Percentiles rank a stretch among this genome's conserved stretches.
Conservation (phyloP, 1,284 basidiomycete genomes). For the Pisolithus thermaeus region DNA sequence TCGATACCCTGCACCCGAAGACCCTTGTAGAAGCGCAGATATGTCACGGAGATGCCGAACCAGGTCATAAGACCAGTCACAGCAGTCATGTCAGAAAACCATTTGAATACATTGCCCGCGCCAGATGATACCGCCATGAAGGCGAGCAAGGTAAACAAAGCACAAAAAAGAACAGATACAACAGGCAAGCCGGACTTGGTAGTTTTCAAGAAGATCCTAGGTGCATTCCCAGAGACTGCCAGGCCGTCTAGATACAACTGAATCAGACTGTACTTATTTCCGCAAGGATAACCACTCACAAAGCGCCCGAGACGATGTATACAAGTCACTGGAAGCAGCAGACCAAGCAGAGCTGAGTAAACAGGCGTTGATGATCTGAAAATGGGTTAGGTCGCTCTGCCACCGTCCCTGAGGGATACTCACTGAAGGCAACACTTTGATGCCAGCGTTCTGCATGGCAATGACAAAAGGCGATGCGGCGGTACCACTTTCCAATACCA, state of each 20-base stretch:
- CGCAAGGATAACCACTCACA: constrained; percentile 42
- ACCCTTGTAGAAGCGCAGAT: constrained; percentile 75
- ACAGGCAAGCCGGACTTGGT: constrained; percentile 73
- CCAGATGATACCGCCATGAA: constrained; percentile 64
- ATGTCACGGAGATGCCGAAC: constrained; percentile 79
- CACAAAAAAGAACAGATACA: constrained; percentile 60
- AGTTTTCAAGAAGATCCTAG: constrained; percentile 64
- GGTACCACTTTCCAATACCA: constrained; percentile 38
- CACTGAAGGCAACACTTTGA: constrained; percentile 53
- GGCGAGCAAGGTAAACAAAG: constrained; percentile 66
- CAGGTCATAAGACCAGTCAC: constrained; percentile 70
- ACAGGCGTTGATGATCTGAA: constrained; percentile 78
- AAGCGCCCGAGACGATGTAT: constrained; percentile 74
- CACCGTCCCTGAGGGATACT: background rate
- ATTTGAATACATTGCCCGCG: constrained; percentile 67
- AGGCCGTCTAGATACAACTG: constrained; percentile 57
- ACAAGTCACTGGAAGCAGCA: constrained; percentile 79
- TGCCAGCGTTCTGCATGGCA: constrained; percentile 57
- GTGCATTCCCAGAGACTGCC: constrained; percentile 71
- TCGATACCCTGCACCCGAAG: constrained; percentile 71
- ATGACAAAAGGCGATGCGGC: constrained; percentile 73
- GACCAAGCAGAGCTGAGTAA: constrained; percentile 84
- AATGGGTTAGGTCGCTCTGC: constrained; percentile 21
- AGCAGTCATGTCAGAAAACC: constrained; percentile 73
- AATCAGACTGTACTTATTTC: background rate